phyloP scores from a whole-genome alignment of 2,329 filamentous ascomycete species.

The Coccinonectria pachysandricola region DNA sequence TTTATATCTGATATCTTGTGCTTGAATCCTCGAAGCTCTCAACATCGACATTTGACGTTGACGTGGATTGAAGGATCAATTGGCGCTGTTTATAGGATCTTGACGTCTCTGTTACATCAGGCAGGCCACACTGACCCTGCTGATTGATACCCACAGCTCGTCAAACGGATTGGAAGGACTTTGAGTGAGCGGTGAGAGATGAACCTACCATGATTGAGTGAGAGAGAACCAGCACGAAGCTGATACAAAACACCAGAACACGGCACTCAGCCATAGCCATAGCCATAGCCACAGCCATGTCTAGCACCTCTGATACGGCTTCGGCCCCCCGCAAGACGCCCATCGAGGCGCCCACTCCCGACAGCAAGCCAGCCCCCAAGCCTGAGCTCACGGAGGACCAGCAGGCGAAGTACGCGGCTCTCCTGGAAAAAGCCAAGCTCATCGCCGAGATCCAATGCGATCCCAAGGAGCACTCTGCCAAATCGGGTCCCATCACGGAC shows the following conservation, averaged over 20 bases:
- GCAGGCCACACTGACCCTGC: no score
- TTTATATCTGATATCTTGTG: no score
- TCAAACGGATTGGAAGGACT: no score
- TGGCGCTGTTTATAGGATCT: no score
- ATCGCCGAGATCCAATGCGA: slow-evolving; percentile 57
- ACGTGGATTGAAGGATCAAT: no score
- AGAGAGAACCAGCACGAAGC: neutral
- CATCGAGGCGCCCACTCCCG: slow-evolving; percentile 45
- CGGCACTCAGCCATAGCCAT: no score
- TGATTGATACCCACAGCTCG: no score
- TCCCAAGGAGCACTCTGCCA: slow-evolving; percentile 39
- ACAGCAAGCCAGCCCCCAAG: slow-evolving; percentile 45
- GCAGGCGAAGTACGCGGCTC: slow-evolving; percentile 66
- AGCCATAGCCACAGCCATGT: slow-evolving; percentile 13
- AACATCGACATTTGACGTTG: no score
- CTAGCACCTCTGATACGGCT: slow-evolving; percentile 9
- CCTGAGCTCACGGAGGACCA: slow-evolving; percentile 64
- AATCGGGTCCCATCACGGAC: slow-evolving; percentile 59
- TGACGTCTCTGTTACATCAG: no score
- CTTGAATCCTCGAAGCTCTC: no score
- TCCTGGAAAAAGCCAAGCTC: slow-evolving; percentile 58
- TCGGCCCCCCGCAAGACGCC: slow-evolving; percentile 38
- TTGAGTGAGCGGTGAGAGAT: slow-evolving; percentile 6
- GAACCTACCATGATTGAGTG: neutral
- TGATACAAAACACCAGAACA: no score